Evolutionary conservation across 768 basidiomycete species (phyloP), one percentile per base, ranked within the genome.

Genomic region (Termitomyces sp.): DNA sequence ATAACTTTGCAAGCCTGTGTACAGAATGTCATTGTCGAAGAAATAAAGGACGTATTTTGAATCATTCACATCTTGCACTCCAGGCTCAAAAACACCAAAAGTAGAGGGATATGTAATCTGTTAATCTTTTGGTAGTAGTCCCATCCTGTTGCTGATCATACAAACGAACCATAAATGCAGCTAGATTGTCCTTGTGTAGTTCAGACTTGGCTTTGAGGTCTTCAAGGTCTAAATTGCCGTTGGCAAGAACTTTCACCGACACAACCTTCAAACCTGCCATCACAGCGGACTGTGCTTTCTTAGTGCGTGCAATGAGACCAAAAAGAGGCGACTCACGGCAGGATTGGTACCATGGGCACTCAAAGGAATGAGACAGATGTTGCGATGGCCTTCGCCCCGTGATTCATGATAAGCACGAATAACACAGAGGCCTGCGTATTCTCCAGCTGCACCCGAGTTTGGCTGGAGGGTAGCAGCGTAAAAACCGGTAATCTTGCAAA

Each of bases 321-420:
- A 52, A n/a, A 30, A 38, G 7, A 20, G 30, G 57, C 35, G 30
- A 35, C 90, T 74, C 66, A 92, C 92, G 51, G 97, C 97, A 48
- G 97, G 97, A 73, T 99, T 98, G 44, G 97, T 98, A 44, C 97
- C 97, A 73, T 98, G 97, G 2, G 97, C 97, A 64, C 93, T 96
- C 54, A 96, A 74, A 55, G 97, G 97, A 64, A 98, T 96, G 52
- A 98, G 73, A 68, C 94, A 98, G 51, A 98, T 82, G 69, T 98
- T 83, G 46, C 97, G 85, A 62, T 95, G 84, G 1, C 77, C 80
- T 65, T 98, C 87, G 33, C 90, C 90, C 22, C 87, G 86, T 54
- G 92, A 90, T 68, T 90, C 88, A 66, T 98, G 94, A 72, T 94
- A 99, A 10, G 95, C 95, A 49, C 88, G 84, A 67, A 99, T 98